These are phyloP conservation scores for Zychaea mexicana DNA, from an alignment of 371 early-diverging fungal genomes.

Conservation along the genomic window DNA sequence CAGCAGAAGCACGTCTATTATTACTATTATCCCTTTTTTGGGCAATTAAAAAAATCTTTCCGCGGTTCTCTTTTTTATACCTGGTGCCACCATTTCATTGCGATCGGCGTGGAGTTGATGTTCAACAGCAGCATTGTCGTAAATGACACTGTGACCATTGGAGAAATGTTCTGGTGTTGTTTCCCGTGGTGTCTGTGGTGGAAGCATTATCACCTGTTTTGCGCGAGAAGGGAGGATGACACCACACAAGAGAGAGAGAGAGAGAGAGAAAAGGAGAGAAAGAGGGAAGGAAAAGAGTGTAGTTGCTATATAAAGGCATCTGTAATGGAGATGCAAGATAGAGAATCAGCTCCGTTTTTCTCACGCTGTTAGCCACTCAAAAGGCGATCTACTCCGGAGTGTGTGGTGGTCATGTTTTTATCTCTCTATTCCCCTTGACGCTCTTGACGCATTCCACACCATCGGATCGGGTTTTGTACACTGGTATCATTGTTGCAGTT, in stretches of 20 bases:
- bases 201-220: no score
- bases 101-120: slow-evolving; percentile 50
- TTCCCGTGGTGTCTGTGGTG: neutral
- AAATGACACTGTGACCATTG: slow-evolving; percentile 10
- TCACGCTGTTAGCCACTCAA: neutral
- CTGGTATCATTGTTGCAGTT: no score
- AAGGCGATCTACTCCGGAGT: neutral
- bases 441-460: neutral
- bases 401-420: neutral
- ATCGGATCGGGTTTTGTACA: no score
- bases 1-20: no score
- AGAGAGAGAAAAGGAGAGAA: neutral
- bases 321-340: neutral
- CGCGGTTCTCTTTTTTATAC: slow-evolving; percentile 15
- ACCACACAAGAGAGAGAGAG: neutral
- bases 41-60: no score
- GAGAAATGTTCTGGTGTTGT: neutral
- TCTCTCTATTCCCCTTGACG: neutral
- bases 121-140: slow-evolving; percentile 49
- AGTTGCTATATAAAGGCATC: neutral
- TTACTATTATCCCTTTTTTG: no score
- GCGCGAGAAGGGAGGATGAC: neutral
- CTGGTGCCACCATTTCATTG: slow-evolving; percentile 53
- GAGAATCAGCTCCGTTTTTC: neutral
- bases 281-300: neutral